Base-by-base conservation (phyloP, 1,284 basidiomycete species). In the Rhodotorula sp. region DNA sequence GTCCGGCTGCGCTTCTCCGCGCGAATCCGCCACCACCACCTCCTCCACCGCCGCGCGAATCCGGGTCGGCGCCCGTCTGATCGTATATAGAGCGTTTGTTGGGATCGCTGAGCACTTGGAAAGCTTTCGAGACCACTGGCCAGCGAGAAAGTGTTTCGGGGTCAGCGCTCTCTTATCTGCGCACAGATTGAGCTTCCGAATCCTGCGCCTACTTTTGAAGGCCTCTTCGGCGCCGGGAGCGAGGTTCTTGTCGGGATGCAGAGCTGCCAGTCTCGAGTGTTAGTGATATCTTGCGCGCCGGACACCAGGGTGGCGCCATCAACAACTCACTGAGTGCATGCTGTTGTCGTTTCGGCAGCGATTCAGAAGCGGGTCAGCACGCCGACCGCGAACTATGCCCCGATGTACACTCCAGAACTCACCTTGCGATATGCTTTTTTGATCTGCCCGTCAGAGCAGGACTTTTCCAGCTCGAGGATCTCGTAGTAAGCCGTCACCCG, bases 381-480 rank as follows among this genome's bases (percentile, higher is more conserved):
- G 21, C 12, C 26, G 16, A n/a, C 39, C 10, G 58, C 20, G 5
- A 20, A 8, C 15, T 54, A 5, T 7, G 6, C 8, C 34, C 34
- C 34, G 34, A 26, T 4, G 23, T 3, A 47, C 12, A 10, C n/a
- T 46, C 18, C 29, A 48, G 14, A 1, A 74, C 86, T 67, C 72
- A 95, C 93, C 87, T 98, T 99, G 72, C 94, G 88, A 85, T 99
- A 99, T 26, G 96, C 94, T 83, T 92, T 95, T 85, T 98, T 98
- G 69, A 99, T 87, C 65, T 97, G 94, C 14, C 83, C 86, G 78
- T 98, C 96, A 34, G 92, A 88, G 79, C 93, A 96, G 7, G 88
- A 88, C 82, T 87, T 90, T 81, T 94, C 90, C 69, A 99, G 81
- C 3, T 87, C 85, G 76, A 99, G 83, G 74, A 99, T 97, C 81